Evolutionary conservation across 2,329 filamentous ascomycete species (phyloP).

Genomic region (Hypoxylon sp.): DNA sequence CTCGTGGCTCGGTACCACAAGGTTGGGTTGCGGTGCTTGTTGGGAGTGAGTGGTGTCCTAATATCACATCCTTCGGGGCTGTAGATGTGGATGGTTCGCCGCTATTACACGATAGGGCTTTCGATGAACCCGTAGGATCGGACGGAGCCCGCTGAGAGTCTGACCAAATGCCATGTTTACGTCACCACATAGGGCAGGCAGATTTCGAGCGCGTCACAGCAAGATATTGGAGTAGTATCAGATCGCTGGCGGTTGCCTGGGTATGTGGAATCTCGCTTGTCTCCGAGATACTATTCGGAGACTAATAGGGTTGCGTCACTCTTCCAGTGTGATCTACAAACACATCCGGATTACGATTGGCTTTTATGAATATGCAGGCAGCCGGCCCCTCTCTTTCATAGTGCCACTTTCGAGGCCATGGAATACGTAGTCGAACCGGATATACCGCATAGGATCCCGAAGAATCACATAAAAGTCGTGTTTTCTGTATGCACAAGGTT

Average conservation of each 20-base stretch:
- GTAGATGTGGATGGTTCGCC: background rate
- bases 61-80: conserved; percentile 5
- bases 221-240: conserved; percentile 2
- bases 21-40: conserved; percentile 10
- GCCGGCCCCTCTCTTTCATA: conserved; percentile 22
- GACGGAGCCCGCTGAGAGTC: background rate
- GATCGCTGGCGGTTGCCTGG: background rate
- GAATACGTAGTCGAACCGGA: conserved; percentile 16
- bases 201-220: conserved; percentile 3
- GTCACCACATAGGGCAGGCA: conserved; percentile 1
- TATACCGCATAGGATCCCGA: conserved; percentile 13
- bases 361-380: conserved; percentile 28
- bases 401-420: conserved; percentile 28
- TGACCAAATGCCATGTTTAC: conserved; percentile 1
- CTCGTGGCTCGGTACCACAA: conserved; percentile 41
- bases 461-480: conserved; percentile 13
- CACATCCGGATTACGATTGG: conserved; percentile 19
- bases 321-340: conserved; percentile 17
- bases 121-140: background rate
- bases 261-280: conserved; percentile 12
- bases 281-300: conserved; percentile 32
- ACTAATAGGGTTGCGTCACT: conserved; percentile 39
- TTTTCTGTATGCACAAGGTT: conserved; percentile 3
- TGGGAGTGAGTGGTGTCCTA: conserved; percentile 3
- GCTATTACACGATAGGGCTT: background rate